Evolutionary conservation across 192 early-diverging fungal species (phyloP), one percentile per base, ranked within the genome.

Genomic region (Entophlyctis luteolus): DNA sequence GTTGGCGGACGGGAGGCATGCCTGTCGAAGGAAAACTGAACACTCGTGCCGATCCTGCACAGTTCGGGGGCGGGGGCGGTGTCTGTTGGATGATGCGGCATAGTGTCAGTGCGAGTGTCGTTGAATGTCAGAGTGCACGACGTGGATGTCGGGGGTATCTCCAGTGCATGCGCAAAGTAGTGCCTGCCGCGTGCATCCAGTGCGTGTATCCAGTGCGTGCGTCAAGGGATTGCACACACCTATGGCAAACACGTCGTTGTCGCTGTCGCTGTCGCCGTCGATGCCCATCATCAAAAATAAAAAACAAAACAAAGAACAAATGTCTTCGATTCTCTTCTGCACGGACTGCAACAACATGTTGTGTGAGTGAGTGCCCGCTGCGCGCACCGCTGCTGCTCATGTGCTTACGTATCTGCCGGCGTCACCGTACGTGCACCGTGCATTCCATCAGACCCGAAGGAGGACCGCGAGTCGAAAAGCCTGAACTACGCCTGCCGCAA

Each of bases 401-500:
- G 16, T 27, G 42, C n/a, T 76, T 70, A 65, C 83, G 10, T 8
- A 42, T n/a, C 10, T n/a, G 8, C 39, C 8, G n/a, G 8, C 39
- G 39, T n/a, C n/a, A 8, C n/a, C 8, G 39, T 42, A 42, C 39
- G 8, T 42, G n/a, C 39, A 42, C 8, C 39, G 10, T 12, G 8
- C 39, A 12, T 42, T 42, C n/a, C 8, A 12, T 42, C 39, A 48
- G 83, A 85, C 56, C 83, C 83, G n/a, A 79, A 78, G 62, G 81
- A 85, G 62, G 81, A 83, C 55, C 33, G 52, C 25, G 59, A 4
- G 16, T 60, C 36, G 36, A 66, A 74, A 39, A 67, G 34, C 22
- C 70, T 85, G 28, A 35, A 74, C 31, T 85, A 71, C 53, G 75
- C 63, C 32, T 85, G 83, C 66, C 68, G 83, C n/a, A 80, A 85